Evolutionary conservation across 129 eudicot species (phyloP).

Genomic region (Tanacetum coccineum): DNA sequence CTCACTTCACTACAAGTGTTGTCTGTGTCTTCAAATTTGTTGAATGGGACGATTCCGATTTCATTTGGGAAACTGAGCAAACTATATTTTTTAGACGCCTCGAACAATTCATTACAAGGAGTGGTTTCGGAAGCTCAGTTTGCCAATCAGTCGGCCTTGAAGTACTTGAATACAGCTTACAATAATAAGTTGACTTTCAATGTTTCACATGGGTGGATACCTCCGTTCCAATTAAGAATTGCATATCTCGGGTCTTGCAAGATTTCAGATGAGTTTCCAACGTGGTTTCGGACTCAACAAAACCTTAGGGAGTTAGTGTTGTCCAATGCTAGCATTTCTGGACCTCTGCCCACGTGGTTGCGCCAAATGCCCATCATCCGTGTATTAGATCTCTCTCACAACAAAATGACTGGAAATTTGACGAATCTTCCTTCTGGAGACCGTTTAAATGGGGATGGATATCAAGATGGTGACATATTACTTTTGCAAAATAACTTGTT

Average conservation of each 20-base stretch:
- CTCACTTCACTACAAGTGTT: background rate
- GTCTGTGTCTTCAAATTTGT: constrained; percentile 6
- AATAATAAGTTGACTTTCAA: too few relatives aligned
- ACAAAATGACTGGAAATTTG: constrained; percentile 15
- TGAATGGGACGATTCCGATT: constrained; percentile 17
- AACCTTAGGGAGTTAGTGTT: background rate
- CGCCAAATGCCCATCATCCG: background rate
- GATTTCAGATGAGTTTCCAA: constrained; percentile 19
- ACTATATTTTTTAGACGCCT: constrained; percentile 4
- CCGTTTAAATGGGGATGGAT: background rate
- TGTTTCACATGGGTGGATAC: constrained; percentile 10
- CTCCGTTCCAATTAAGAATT: constrained; percentile 7
- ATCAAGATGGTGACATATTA: background rate
- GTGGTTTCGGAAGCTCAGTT: constrained; percentile 24
- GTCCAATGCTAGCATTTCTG: constrained; percentile 23
- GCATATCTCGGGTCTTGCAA: background rate
- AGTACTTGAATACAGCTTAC: background rate
- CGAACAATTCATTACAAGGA: constrained; percentile 25
- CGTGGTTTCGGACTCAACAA: constrained; percentile 28
- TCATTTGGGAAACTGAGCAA: constrained; percentile 15
- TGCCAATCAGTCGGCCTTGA: constrained; percentile 1
- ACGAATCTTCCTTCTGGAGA: constrained; percentile 1
- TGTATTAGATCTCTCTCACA: constrained; percentile 13
- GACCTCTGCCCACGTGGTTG: constrained; percentile 12
- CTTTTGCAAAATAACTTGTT: constrained; percentile 16